These are phyloP conservation scores for Sergeia podlipaevii DNA, from an alignment of 208 protist species.

Conservation along the genomic window DNA sequence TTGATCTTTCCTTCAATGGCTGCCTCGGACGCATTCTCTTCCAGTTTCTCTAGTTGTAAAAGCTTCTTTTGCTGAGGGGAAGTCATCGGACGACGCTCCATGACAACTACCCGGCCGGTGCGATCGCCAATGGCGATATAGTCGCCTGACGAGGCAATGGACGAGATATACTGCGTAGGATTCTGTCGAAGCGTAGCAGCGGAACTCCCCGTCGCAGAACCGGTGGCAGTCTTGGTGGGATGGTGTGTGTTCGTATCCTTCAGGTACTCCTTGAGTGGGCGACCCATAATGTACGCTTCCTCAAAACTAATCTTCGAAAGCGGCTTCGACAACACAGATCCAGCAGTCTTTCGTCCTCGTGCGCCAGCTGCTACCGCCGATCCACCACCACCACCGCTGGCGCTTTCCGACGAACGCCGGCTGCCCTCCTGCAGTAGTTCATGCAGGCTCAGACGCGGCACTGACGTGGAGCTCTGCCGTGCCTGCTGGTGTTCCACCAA, in stretches of 20 bases:
- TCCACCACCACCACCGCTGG: neutral
- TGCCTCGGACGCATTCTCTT: slow-evolving; percentile 13
- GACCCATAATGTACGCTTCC: slow-evolving; percentile 36
- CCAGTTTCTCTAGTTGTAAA: slow-evolving; percentile 13
- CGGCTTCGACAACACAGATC: neutral
- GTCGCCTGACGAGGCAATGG: slow-evolving; percentile 55
- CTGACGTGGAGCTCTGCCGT: slow-evolving; percentile 20
- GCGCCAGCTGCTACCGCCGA: neutral
- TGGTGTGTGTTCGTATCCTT: slow-evolving; percentile 1
- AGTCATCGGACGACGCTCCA: slow-evolving; percentile 43
- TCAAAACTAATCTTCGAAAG: slow-evolving; percentile 22
- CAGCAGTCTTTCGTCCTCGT: neutral
- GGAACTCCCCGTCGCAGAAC: neutral
- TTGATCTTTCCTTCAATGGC: neutral
- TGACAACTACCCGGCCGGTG: slow-evolving; percentile 65
- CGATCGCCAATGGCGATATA: slow-evolving; percentile 78
- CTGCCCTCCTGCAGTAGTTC: neutral
- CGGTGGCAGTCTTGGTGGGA: neutral
- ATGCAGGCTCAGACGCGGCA: neutral
- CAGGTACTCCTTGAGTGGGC: slow-evolving; percentile 36
- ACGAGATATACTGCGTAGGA: slow-evolving; percentile 58
- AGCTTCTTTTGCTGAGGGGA: slow-evolving; percentile 15
- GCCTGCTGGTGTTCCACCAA: slow-evolving; percentile 64
- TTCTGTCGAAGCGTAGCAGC: slow-evolving; percentile 33
- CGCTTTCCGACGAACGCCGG: neutral